phyloP scores from a whole-genome alignment of 306 rosid species.

The Begonia masoniana region DNA sequence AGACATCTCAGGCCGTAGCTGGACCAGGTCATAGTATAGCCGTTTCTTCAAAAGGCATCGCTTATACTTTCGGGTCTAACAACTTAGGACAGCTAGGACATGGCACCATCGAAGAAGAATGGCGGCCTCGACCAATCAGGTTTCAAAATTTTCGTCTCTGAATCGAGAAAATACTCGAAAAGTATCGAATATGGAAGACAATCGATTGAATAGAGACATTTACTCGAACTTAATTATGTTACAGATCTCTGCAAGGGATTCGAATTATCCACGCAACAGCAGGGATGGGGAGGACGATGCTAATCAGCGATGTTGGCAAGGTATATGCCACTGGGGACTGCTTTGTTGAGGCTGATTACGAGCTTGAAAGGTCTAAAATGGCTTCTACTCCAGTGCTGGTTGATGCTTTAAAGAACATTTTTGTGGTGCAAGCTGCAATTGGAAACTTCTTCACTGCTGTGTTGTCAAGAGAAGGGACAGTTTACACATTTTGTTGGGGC shows the following conservation, averaged over 20 bases:
- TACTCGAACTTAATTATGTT: conserved; percentile 24
- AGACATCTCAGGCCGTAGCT: conserved; percentile 82
- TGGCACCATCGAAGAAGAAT: conserved; percentile 65
- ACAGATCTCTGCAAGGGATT: conserved; percentile 85
- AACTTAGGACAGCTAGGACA: conserved; percentile 91
- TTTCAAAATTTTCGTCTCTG: conserved; percentile 12
- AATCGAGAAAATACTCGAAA: too few relatives aligned
- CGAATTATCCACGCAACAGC: conserved; percentile 80
- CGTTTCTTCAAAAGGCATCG: conserved; percentile 69
- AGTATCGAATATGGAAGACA: too few relatives aligned
- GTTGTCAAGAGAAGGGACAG: conserved; percentile 83
- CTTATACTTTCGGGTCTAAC: conserved; percentile 83
- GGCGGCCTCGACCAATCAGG: conserved; percentile 78
- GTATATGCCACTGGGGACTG: conserved; percentile 90
- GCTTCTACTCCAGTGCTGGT: conserved; percentile 56
- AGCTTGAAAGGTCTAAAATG: conserved; percentile 43
- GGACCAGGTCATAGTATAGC: conserved; percentile 98
- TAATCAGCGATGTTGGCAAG: conserved; percentile 73
- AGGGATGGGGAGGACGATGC: conserved; percentile 86
- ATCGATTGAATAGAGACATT: too few relatives aligned
- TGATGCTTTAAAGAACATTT: conserved; percentile 66
- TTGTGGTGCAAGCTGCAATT: conserved; percentile 94
- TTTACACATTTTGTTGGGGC: conserved; percentile 94
- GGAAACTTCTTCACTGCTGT: conserved; percentile 92
- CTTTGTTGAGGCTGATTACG: conserved; percentile 72